Evolutionary conservation across 805 yeast species (phyloP), one percentile per base, ranked within the genome.

Genomic region (Sungouiozyma intestinalis): DNA sequence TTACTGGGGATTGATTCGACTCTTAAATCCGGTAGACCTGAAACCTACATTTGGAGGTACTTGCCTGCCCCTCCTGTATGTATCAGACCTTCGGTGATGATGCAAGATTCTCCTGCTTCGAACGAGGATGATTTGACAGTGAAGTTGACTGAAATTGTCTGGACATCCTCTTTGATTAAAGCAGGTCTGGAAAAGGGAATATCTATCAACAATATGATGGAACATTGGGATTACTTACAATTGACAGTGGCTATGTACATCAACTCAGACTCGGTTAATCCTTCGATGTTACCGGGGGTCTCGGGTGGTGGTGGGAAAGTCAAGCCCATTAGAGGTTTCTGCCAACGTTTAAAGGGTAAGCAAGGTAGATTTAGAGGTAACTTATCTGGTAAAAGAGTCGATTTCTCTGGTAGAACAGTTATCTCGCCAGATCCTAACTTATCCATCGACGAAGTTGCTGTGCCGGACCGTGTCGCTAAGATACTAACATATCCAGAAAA

Each of bases 301-400:
- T 75, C 76, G 3, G 54, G 51, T 39, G 67, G 69, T 48, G 74
- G 73, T 36, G 68, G 73, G 20, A 72, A 80, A 29, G 74, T 77
- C 1, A 83, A 83, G 53, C 72, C 85, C 21, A 92, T 92, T 46
- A 72, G 97, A 57, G 99, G 97, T 4, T 79, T 92, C 49, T 92
- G 98, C 63, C 99, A 92, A 68, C 77, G 99, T 58, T 72, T 92
- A 49, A 92, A 92, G 66, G 99, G 99, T 63, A 92, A 92, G 53
- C 97, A 92, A 66, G 99, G 99, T 57, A 81, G 99, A 60, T 94
- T 92, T 68, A 77, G 99, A 71, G 99, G 99, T 51, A 92, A 92
- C 58, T 68, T 92, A 53, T 87, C 97, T 1, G 99, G 99, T 64
- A 92, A 92, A 65, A 84, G 99, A 70, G 99, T 92, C 19, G 99